Evolutionary conservation across 768 basidiomycete genomes (phyloP), one percentile per base, ranked within the genome.

Genomic region (Lactifluus subvellereus): DNA sequence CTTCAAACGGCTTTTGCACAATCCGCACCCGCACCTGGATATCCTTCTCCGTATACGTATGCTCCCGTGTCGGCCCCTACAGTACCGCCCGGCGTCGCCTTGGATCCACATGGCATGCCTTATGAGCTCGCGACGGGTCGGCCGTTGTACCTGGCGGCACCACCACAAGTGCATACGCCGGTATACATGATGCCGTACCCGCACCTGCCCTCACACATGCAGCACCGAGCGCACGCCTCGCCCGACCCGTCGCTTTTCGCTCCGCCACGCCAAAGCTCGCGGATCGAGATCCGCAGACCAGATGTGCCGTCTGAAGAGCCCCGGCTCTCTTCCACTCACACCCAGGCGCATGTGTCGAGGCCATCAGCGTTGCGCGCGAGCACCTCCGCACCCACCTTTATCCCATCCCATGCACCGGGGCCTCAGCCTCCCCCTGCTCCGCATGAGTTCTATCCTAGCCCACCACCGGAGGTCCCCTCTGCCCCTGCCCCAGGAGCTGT

Each of bases 91-190:
- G 91, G 91, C 53, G 79, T 91, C 54, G 89, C 81, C 14, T 74
- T 91, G 70, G 85, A 85, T 66, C 82, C 84, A 58, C 85, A 88
- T 63, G 91, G 91, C 37, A 79, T 90, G 76, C 79, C 89, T n/a
- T 92, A 86, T 70, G 91, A 93, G 72, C 71, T 91, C 56, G 84
- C 89, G 14, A 91, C 89, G 5, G 91, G 91, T 45, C 89, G 88
- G 43, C 83, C 89, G 11, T 85, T 93, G 38, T 87, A 87, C 68
- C 77, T 92, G 33, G 82, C 85, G 65, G 74, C 73, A 11, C 59
- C 67, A 6, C 42, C 61, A 18, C 66, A 65, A 37, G 54, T 67
- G 32, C 57, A 47, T 2, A 67, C 79, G n/a, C 77, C 80, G 13
- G 81, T 84, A 20, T 77, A 79, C 3, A 78, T 80, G 33, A 80